Conservation (phyloP, 495 filamentous ascomycete species). For the Talaromyces nanjingensis region DNA sequence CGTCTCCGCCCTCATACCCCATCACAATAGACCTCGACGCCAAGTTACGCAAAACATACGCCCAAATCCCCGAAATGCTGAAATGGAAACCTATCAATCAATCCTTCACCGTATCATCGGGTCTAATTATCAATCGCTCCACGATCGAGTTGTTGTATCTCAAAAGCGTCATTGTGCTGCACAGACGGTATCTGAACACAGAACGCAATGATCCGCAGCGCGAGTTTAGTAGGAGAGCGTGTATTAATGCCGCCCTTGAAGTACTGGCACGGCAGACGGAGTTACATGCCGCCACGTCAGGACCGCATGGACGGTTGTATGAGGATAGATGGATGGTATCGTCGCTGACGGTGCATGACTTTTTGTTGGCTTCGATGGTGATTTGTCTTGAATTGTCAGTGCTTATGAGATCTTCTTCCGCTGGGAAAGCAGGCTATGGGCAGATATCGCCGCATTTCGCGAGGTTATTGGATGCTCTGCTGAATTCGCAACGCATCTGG, state of each 20-base stretch:
- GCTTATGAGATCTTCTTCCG: constrained; percentile 6
- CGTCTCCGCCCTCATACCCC: constrained; percentile 20
- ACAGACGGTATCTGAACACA: constrained; percentile 31
- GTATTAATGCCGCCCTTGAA: constrained; percentile 33
- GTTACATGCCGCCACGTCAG: constrained; percentile 25
- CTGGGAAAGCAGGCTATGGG: not conserved
- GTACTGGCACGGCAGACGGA: constrained; percentile 30
- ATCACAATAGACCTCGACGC: constrained; percentile 25
- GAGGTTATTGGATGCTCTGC: constrained; percentile 19
- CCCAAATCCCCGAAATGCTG: constrained; percentile 9
- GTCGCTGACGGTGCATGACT: constrained; percentile 37
- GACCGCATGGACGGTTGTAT: constrained; percentile 33
- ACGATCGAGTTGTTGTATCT: constrained; percentile 21
- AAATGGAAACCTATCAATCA: constrained; percentile 8
- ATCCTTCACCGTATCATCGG: constrained; percentile 17
- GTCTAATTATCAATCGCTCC: constrained; percentile 15
- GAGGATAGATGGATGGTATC: constrained; percentile 42
- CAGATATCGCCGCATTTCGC: not conserved
- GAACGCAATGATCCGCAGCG: constrained; percentile 18
- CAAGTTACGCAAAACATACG: constrained; percentile 23
- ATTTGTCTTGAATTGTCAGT: constrained; percentile 39
- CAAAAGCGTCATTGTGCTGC: constrained; percentile 34
- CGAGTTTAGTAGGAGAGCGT: constrained; percentile 30
- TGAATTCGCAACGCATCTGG: constrained; percentile 29
- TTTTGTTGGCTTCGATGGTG: constrained; percentile 45